Evolutionary conservation across 371 early-diverging fungal species (phyloP).

Genomic region (Lichtheimia corymbifera): DNA sequence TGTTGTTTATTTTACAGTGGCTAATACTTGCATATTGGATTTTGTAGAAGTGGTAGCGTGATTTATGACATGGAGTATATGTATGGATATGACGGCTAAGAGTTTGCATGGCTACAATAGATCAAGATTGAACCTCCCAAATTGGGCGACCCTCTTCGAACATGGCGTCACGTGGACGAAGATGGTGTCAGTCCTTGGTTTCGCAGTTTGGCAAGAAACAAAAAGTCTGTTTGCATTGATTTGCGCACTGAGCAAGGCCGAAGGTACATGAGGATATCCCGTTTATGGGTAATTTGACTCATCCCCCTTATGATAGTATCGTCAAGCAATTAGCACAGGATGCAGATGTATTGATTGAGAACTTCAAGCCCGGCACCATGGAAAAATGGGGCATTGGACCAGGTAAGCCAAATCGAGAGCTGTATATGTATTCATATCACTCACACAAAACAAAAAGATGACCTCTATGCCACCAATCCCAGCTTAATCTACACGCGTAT

Average conservation of each 20-base stretch:
- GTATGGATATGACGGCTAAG: neutral
- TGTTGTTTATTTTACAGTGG: neutral
- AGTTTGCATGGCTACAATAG: slow-evolving; percentile 14
- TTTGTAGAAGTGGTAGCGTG: slow-evolving; percentile 9
- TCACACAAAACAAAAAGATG: slow-evolving; percentile 25
- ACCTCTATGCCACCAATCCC: slow-evolving; percentile 43
- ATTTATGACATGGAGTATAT: neutral
- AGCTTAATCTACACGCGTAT: slow-evolving; percentile 54
- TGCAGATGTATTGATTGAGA: slow-evolving; percentile 58
- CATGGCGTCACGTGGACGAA: slow-evolving; percentile 52
- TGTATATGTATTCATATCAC: neutral
- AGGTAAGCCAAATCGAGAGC: slow-evolving; percentile 21
- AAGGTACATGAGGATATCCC: slow-evolving; percentile 19
- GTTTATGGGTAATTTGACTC: neutral
- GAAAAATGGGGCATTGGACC: slow-evolving; percentile 67
- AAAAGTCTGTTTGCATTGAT: slow-evolving; percentile 57
- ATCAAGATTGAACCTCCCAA: slow-evolving; percentile 60
- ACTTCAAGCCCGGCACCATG: slow-evolving; percentile 62
- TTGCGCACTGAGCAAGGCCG: slow-evolving; percentile 47
- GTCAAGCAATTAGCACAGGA: slow-evolving; percentile 45
- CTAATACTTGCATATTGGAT: slow-evolving; percentile 6
- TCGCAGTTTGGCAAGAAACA: slow-evolving; percentile 53
- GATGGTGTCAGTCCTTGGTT: slow-evolving; percentile 58
- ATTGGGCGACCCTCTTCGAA: slow-evolving; percentile 54
- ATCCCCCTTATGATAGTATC: slow-evolving; percentile 21